Conservation (phyloP, 768 basidiomycete species). For the Mycena venus region DNA sequence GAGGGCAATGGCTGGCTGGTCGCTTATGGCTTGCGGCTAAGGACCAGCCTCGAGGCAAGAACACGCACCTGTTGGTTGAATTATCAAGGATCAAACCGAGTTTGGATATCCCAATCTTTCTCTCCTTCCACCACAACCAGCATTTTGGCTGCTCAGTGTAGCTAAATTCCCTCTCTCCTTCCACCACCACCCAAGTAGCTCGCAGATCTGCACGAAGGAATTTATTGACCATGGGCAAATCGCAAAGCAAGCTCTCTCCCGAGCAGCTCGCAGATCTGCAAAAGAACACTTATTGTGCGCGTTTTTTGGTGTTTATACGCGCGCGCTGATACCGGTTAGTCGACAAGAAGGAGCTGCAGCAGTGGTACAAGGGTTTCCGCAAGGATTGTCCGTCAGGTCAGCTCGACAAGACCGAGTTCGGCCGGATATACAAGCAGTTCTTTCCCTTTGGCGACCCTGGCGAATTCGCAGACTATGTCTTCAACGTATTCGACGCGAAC, state of each 20-base stretch:
- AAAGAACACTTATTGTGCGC: conserved; percentile 95
- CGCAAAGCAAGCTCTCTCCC: conserved; percentile 93
- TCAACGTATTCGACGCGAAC: conserved; percentile 97
- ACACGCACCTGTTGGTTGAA: not conserved
- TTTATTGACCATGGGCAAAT: conserved; percentile 96
- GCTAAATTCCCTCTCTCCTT: conserved; percentile 24
- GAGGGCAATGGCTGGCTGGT: not conserved
- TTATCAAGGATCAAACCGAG: too few species aligned
- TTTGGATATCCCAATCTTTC: too few species aligned
- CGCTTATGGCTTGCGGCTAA: not conserved
- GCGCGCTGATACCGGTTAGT: conserved; percentile 60
- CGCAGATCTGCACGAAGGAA: too few species aligned
- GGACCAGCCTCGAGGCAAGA: not conserved
- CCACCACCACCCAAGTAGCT: conserved; percentile 48
- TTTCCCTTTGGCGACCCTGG: conserved; percentile 99
- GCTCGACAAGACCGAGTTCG: conserved; percentile 95
- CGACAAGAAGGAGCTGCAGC: conserved; percentile 97
- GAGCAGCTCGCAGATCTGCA: conserved; percentile 96
- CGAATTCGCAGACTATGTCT: conserved; percentile 98
- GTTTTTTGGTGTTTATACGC: conserved; percentile 20
- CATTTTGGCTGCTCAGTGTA: not conserved
- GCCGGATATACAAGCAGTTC: conserved; percentile 99
- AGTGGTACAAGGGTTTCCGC: conserved; percentile 99
- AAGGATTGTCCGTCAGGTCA: conserved; percentile 99
- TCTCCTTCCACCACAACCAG: too few species aligned